Evolutionary conservation across 2,329 filamentous ascomycete species (phyloP), one percentile per base, ranked within the genome.

Genomic region (Diplocarpon rosae): DNA sequence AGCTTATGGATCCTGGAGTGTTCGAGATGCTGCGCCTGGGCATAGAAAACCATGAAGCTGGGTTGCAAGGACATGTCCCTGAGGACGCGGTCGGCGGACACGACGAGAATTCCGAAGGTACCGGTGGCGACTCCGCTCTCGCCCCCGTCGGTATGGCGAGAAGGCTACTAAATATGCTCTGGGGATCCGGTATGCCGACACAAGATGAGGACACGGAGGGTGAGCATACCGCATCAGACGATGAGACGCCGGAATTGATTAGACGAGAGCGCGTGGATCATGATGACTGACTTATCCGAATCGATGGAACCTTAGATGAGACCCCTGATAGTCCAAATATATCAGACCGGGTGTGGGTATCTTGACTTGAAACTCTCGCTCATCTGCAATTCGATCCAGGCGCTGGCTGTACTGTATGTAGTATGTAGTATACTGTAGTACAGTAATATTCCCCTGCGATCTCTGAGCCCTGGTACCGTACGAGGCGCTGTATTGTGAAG

Each of bases 101-200:
- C n/a, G n/a, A 50, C 15, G 50, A 37, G 14, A 45, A 35, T 2
- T 8, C 39, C n/a, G 34, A 47, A 30, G 42, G 38, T 5, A 32
- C 17, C 13, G 38, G 38, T 7, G 43, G 46, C 5, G 37, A 20
- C n/a, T 37, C 34, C 36, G n/a, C 14, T 42, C 45, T 36, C 9
- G 32, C 42, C n/a, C 45, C 46, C 9, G 24, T 47, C 14, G 42
- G 50, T 11, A 28, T 52, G 2, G 51, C 51, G 7, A 47, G 47
- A 16, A 48, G 51, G 37, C 15, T 57, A 2, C 14, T 58, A 17
- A 48, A 48, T 33, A 50, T 56, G 43, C 47, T 57, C 13, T 57
- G 52, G 52, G 42, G 51, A 35, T 29, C 44, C 24, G 43, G 38
- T 11, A 34, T 24, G 30, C 20, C 35, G 5, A 13, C 15, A 10